Conservation (phyloP, 2,329 filamentous ascomycete species). For the Zelopaecilomyces penicillatus region DNA sequence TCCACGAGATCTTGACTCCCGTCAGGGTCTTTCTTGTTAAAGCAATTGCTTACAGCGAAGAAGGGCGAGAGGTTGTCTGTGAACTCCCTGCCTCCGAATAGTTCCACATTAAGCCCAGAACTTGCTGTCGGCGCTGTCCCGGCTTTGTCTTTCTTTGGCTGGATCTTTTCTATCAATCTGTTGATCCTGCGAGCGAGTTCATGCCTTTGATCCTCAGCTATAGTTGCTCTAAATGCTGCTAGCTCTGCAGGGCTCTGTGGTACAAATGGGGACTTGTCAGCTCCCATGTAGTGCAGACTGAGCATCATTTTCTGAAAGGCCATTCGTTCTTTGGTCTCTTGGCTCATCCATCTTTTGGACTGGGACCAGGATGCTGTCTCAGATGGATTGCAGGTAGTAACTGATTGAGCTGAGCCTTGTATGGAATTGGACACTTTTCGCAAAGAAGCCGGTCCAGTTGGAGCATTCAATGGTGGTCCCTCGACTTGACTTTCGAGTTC, state of each 20-base stretch:
- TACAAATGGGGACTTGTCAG: slow-evolving; percentile 28
- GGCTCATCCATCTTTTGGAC: slow-evolving; percentile 32
- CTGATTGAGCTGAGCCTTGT: background rate
- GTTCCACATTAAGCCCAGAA: slow-evolving; percentile 6
- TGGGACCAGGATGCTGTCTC: slow-evolving; percentile 27
- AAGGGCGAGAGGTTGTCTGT: slow-evolving; percentile 23
- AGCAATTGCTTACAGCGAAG: slow-evolving; percentile 25
- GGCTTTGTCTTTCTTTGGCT: slow-evolving; percentile 9
- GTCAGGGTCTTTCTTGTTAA: slow-evolving; percentile 16
- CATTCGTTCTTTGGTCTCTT: slow-evolving; percentile 23
- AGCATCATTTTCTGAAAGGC: slow-evolving; percentile 27
- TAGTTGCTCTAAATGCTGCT: slow-evolving; percentile 22
- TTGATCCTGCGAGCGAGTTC: slow-evolving; percentile 18
- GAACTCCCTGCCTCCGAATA: slow-evolving; percentile 21
- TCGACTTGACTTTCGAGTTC: background rate
- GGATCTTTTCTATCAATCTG: slow-evolving; percentile 13
- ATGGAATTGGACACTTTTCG: background rate
- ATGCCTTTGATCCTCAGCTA: slow-evolving; percentile 18
- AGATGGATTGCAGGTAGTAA: background rate
- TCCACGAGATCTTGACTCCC: slow-evolving; percentile 12
- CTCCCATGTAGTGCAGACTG: slow-evolving; percentile 28
- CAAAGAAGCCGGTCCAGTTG: slow-evolving; percentile 7
- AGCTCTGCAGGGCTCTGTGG: slow-evolving; percentile 27
- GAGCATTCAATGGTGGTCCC: slow-evolving; percentile 12
- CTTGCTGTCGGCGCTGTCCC: slow-evolving; percentile 1